Percentiles rank a stretch among this genome's conserved stretches.
These are phyloP conservation scores for Sporothrix brunneoviolacea DNA, from an alignment of 2,329 filamentous ascomycete genomes.

Conservation along the genomic window DNA sequence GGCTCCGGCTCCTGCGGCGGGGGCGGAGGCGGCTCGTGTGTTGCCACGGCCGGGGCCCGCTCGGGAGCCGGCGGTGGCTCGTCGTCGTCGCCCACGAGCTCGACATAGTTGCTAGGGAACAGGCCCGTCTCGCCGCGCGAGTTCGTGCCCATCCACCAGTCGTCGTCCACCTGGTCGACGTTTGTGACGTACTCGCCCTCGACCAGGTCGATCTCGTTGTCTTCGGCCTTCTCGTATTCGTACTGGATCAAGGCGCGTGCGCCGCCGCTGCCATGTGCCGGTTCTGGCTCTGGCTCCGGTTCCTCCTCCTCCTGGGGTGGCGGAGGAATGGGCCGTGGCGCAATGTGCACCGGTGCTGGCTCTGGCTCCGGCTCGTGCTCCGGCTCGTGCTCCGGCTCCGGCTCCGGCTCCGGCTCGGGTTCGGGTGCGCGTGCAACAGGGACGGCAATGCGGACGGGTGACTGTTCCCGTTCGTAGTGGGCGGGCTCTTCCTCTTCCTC, in stretches of 20 bases:
- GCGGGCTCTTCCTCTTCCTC: conserved; percentile 45
- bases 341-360: conserved; percentile 40
- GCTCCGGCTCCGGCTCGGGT: conserved; percentile 50
- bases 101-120: conserved; percentile 97
- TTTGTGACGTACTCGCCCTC: conserved; percentile 86
- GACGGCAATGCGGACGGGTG: conserved; percentile 78
- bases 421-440: conserved; percentile 62
- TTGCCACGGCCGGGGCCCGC: conserved; percentile 16
- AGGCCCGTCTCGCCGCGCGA: conserved; percentile 74
- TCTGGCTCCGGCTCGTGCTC: conserved; percentile 28
- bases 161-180: conserved; percentile 95
- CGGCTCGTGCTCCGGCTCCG: conserved; percentile 41
- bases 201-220: conserved; percentile 86
- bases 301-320: conserved; percentile 48
- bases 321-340: conserved; percentile 45
- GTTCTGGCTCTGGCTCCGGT: conserved; percentile 47
- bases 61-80: conserved; percentile 21
- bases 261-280: conserved; percentile 38
- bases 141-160: conserved; percentile 99
- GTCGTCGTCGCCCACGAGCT: conserved; percentile 62
- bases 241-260: conserved; percentile 75
- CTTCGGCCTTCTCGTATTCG: conserved; percentile 96
- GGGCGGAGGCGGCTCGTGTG: conserved; percentile 21
- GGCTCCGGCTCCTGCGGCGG: conserved; percentile 34
- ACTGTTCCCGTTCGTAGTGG: conserved; percentile 50